Evolutionary conservation across 1,139 yeast genomes (phyloP).

Genomic region (Casaregolazyma lundiana): DNA sequence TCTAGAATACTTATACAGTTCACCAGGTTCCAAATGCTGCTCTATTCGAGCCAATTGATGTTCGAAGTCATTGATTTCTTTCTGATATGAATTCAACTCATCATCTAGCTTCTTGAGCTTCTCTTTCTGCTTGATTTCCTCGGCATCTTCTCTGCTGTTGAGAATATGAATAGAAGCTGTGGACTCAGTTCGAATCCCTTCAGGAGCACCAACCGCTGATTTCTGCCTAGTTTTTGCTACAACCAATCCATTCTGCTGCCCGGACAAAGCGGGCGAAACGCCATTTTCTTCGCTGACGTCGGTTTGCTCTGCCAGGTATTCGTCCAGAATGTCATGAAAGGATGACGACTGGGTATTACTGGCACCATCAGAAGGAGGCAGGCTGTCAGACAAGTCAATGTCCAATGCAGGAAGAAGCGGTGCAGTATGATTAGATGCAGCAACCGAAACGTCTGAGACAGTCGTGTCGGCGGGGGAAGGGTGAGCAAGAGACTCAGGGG

Average conservation of each 20-base stretch:
- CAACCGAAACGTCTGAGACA: too few species aligned
- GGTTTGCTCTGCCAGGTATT: conserved; percentile 7
- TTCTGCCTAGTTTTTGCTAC: background rate
- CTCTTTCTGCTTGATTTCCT: conserved; percentile 7
- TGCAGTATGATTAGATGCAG: background rate
- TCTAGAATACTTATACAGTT: conserved; percentile 6
- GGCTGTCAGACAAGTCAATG: background rate
- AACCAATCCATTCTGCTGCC: background rate
- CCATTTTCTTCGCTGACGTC: background rate
- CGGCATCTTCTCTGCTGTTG: background rate
- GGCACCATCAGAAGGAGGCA: background rate
- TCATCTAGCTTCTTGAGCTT: conserved; percentile 3
- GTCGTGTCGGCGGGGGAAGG: background rate
- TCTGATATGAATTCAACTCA: conserved; percentile 2
- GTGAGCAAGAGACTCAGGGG: background rate
- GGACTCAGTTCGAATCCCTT: background rate
- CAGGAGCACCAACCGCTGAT: background rate
- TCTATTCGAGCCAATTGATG: background rate
- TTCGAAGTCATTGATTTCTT: conserved; percentile 5
- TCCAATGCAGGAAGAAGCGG: background rate
- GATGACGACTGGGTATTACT: conserved; percentile 3
- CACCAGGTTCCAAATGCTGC: conserved; percentile 10
- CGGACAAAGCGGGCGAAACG: background rate
- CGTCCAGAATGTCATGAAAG: conserved; percentile 9
- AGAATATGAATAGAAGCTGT: background rate